Evolutionary conservation across 169 alveolate species (phyloP), one percentile per base, ranked within the genome.

Genomic region (Prorocentrum cordatum): DNA sequence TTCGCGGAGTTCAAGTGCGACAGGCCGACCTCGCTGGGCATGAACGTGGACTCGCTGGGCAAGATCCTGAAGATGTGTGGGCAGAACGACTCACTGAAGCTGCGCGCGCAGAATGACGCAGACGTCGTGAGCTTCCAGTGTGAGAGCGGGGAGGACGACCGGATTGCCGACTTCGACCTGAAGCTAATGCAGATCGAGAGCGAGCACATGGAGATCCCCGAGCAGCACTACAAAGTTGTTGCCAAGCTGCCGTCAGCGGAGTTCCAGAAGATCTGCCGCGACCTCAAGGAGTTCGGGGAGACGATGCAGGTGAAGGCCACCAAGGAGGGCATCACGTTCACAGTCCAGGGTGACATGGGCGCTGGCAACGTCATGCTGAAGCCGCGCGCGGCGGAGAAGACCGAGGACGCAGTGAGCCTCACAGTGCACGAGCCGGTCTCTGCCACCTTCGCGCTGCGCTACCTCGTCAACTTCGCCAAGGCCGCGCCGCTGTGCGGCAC

Each of bases 171-270:
- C 64, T 77, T 77, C 16, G 88, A 77, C 45, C 29, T 77, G 64
- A 77, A 59, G 38, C 75, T 77, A 31, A n/a, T 50, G 59, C 88
- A 59, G 39, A 75, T 75, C 33, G 88, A 77, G 75, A 59, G 71
- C 27, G 88, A 77, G 47, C 88, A 77, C 62, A 77, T 77, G 88
- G 88, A 77, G 32, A 77, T 77, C 35, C 88, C 75, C 7, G 88
- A 77, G 47, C 88, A 77, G 75, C 88, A 77, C 45, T 75, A 75
- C 86, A 75, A 75, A 72, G 72, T 75, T 12, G 75, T 77, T 16
- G 64, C 88, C 14, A 33, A 31, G 45, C 2, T 77, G 33, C 88
- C 88, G 2, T 59, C 64, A 24, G 39, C 66, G 1, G 88, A 77
- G 88, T 77, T 77, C 32, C 64, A 77, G 33, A 77, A 59, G 47